Evolutionary conservation across 306 rosid species (phyloP).

Genomic region (Myrica gale): DNA sequence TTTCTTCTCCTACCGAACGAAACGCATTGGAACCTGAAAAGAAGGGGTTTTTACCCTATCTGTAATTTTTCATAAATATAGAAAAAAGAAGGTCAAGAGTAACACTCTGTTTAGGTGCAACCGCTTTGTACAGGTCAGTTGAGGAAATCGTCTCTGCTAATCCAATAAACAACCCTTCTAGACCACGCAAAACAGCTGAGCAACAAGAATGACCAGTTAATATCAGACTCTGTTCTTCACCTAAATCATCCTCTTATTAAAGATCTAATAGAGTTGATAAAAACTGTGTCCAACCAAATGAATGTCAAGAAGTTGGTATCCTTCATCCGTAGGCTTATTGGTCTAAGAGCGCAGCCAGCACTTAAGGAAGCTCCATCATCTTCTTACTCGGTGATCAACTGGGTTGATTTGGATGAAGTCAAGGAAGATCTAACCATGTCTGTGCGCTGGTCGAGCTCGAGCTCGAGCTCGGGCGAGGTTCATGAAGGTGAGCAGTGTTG

Average conservation of each 20-base stretch:
- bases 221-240: constrained; percentile 22
- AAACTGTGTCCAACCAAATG: constrained; percentile 38
- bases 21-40: constrained; percentile 2
- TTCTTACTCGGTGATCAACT: constrained; percentile 23
- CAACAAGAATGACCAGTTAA: constrained; percentile 31
- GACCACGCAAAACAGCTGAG: constrained; percentile 50
- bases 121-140: constrained; percentile 36
- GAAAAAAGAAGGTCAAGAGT: constrained; percentile 65
- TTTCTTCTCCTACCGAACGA: neutral
- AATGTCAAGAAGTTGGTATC: constrained; percentile 45
- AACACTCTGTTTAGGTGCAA: constrained; percentile 75
- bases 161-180: constrained; percentile 50
- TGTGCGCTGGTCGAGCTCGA: constrained; percentile 3
- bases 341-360: constrained; percentile 29
- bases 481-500: constrained; percentile 47
- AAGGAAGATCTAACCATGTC: constrained; percentile 31
- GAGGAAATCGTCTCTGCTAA: constrained; percentile 19
- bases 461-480: constrained; percentile 12
- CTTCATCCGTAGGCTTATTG: constrained; percentile 40
- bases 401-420: constrained; percentile 9
- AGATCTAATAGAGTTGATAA: constrained; percentile 27
- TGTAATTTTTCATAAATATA: neutral
- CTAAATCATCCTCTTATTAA: constrained; percentile 35
- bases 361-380: constrained; percentile 35
- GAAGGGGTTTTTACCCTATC: constrained; percentile 2